Base-by-base conservation (phyloP, 2,329 filamentous ascomycete genomes). In the Blastomyces parvus region DNA sequence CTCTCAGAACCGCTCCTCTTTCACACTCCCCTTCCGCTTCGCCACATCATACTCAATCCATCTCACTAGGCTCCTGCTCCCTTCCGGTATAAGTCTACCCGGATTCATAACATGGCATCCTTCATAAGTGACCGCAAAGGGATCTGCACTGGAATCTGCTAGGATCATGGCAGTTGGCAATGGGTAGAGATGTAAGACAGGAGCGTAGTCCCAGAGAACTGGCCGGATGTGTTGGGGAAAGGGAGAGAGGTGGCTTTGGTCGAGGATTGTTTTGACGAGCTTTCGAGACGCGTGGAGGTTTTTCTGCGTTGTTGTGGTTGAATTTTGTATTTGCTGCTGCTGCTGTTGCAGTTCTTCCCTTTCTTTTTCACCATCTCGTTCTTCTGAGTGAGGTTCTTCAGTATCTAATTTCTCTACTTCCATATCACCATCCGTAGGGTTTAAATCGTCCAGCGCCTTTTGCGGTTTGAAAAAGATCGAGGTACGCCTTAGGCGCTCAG, bases 51-150 rank as follows among this genome's bases (percentile, higher is more conserved):
- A 97, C 78, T 97, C 94, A 1, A 93, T 82, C 93, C 94, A 97
- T 66, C 87, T 83, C 6, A 86, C 89, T 7, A 87, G 84, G 3
- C 86, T 86, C 66, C 85, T 84, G 61, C 86, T 82, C 0, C 87
- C 88, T 0, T 84, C 79, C 0, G 90, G 86, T 30, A 95, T 82
- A 59, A 99, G 76, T 59, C 83, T 82, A 6, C 91, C 91, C 0
- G 94, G 92, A 73, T 99, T 99, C 84, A 99, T 87, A 42, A 97
- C 92, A 77, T 94, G 90, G 72, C 94, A 97, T 0, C 92, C 93
- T 75, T 96, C 93, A 72, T 97, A 97, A 17, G 90, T 96, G 67
- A 97, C 80, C 62, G 88, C 88, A 71, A 96, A 99, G 0, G 91
- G 83, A 17, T 89, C 87, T 11, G 88, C 87, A 52, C 92, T 90